Conservation (phyloP, 495 filamentous ascomycete species). For the Penicillium goetzii region DNA sequence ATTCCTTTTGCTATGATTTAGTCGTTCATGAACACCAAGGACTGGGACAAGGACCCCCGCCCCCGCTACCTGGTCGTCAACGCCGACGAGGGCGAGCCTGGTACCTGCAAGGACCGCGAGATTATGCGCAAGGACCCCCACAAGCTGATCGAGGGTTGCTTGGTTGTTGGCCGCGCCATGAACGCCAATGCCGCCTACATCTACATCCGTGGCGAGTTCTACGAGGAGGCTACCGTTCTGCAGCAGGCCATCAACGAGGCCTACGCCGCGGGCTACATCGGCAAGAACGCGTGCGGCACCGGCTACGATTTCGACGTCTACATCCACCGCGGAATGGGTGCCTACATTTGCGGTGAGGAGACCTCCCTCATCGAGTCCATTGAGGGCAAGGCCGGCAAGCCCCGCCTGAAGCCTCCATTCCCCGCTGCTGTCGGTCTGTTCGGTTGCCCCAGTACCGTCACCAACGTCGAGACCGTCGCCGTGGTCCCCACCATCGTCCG, state of each 20-base stretch:
- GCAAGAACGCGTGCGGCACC: conserved; percentile 94
- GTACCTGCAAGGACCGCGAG: conserved; percentile 98
- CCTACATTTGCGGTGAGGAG: conserved; percentile 97
- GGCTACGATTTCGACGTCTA: conserved; percentile 98
- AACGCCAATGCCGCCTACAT: conserved; percentile 98
- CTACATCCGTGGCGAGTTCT: conserved; percentile 99
- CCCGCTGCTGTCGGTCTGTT: conserved; percentile 96
- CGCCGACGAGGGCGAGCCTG: conserved; percentile 97
- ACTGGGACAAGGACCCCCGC: conserved; percentile 97
- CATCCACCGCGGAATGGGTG: conserved; percentile 94
- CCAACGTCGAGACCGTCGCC: conserved; percentile 96
- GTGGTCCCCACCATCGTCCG: conserved; percentile 96
- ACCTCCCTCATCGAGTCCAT: conserved; percentile 97
- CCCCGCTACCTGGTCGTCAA: conserved; percentile 97
- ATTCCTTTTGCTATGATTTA: conserved; percentile 41
- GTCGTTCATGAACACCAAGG: conserved; percentile 99
- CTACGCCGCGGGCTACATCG: conserved; percentile 88
- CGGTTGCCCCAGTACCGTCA: conserved; percentile 95
- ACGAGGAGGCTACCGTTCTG: conserved; percentile 91
- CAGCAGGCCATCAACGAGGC: conserved; percentile 97
- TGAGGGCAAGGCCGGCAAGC: conserved; percentile 98
- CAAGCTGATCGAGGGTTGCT: conserved; percentile 95
- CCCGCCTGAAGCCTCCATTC: conserved; percentile 97
- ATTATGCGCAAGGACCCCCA: conserved; percentile 99
- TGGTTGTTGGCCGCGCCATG: conserved; percentile 96